Evolutionary conservation across 257 asterid genomes (phyloP), one percentile per base, ranked within the genome.

Genomic region (Cruciata laevipes): DNA sequence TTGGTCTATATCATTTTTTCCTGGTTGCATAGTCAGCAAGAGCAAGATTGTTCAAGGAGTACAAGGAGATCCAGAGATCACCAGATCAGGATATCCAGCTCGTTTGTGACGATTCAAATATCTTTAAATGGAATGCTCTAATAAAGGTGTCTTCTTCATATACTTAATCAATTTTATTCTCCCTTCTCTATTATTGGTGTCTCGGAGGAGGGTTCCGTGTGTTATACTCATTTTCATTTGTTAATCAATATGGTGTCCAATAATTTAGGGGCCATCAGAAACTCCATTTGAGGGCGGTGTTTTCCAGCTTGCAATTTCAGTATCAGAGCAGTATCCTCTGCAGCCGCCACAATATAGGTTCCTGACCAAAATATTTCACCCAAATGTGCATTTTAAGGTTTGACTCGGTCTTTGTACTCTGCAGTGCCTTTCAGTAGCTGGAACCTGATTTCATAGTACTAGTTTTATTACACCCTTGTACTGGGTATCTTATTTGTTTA

Each of bases 331-430:
- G 82, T 94, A 94, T 82, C 98, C 99, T 66, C 78, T 94, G 91
- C 96, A 88, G 82, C 96, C 99, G 35, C 98, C 98, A 74, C 99
- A 94, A 94, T 97, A 90, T 82, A 85, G 96, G 71, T 94, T 90
- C 86, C 81, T 94, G 75, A 94, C 99, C 74, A 94, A 94, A 81
- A 94, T 94, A 69, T 94, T 94, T 80, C 99, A 94, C 77, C 96
- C 99, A 38, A 94, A 94, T 75, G 99, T 94, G 51, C 99, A 94
- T 79, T 94, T 94, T 82, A 94, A 94, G 99, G 99, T 94, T 79
- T 3, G 69, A 1, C 23, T 47, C 63, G 11, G 47, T 44, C 13
- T 32, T 12, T 5, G 9, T 25, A 25, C 33, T 52, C 11, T 2
- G n/a, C 53, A 5, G 18, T 42, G 2, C 65, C 61, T 25, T 56